These are phyloP conservation scores for Zoysia japonica DNA, from an alignment of 176 grass and related monocot genomes.

Conservation along the genomic window DNA sequence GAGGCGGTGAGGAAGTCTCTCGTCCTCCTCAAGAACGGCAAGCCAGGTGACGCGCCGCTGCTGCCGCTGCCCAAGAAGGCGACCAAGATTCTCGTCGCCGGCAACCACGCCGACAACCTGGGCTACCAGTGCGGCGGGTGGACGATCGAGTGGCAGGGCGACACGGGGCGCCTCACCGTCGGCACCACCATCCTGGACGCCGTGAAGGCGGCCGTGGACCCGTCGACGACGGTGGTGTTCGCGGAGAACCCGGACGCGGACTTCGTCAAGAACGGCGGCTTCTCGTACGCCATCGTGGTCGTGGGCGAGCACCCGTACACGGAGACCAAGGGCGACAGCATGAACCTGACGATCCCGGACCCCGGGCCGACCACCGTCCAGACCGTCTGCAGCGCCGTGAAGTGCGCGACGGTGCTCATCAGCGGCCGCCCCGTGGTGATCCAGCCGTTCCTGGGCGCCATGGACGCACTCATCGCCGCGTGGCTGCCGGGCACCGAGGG, in stretches of 20 bases:
- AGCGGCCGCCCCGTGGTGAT: constrained; percentile 88
- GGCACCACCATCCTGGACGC: constrained; percentile 92
- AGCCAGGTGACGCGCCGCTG: constrained; percentile 45
- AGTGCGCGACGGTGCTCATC: constrained; percentile 70
- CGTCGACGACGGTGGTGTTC: constrained; percentile 68
- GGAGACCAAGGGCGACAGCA: constrained; percentile 83
- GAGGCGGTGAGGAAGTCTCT: constrained; percentile 92
- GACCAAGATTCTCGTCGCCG: constrained; percentile 83
- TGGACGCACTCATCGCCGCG: constrained; percentile 73
- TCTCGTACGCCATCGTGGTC: constrained; percentile 82
- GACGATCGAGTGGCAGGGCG: constrained; percentile 94
- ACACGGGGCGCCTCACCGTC: constrained; percentile 57
- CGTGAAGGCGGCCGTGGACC: constrained; percentile 72
- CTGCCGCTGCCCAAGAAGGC: constrained; percentile 89
- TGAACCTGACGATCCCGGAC: constrained; percentile 90
- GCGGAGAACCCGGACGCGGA: constrained; percentile 76
- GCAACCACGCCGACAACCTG: constrained; percentile 86
- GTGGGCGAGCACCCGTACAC: constrained; percentile 87
- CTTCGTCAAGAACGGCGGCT: constrained; percentile 66
- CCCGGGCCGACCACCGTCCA: constrained; percentile 78
- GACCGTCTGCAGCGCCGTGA: constrained; percentile 57
- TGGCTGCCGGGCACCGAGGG: constrained; percentile 91
- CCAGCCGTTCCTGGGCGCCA: constrained; percentile 54
- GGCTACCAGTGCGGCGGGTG: constrained; percentile 98
- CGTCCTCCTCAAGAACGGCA: constrained; percentile 92